Evolutionary conservation across 148 eudicot species (phyloP).

Genomic region (Rhododendron kiyosumense): DNA sequence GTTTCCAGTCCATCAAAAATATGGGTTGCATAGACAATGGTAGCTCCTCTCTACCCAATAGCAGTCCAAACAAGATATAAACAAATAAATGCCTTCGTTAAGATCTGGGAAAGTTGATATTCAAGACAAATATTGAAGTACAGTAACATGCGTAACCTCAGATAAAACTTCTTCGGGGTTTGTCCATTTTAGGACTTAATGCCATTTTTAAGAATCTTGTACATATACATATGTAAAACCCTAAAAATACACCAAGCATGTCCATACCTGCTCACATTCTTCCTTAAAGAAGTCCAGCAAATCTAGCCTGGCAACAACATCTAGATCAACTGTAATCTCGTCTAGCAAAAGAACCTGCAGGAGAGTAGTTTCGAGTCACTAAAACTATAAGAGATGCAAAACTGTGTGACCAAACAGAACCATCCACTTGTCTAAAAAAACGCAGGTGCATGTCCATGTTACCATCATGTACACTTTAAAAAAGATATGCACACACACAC

Average conservation of each 20-base stretch:
- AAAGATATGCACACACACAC: background rate
- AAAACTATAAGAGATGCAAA: background rate
- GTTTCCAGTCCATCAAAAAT: slow-evolving; percentile 95
- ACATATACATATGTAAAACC: slow-evolving; percentile 7
- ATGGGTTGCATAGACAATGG: slow-evolving; percentile 92
- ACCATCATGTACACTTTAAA: background rate
- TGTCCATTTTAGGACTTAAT: background rate
- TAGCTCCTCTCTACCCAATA: slow-evolving; percentile 75
- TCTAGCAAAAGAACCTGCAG: slow-evolving; percentile 86
- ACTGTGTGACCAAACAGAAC: background rate
- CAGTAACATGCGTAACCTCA: background rate
- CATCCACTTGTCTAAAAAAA: background rate
- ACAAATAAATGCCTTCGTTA: background rate
- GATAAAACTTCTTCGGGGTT: background rate
- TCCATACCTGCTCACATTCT: slow-evolving; percentile 86
- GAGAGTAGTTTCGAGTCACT: background rate
- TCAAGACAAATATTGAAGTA: background rate
- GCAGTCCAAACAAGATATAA: background rate
- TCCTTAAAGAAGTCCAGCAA: slow-evolving; percentile 80
- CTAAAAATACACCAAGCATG: background rate
- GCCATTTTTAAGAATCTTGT: background rate
- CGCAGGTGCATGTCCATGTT: background rate
- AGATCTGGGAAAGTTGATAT: background rate
- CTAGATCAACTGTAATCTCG: slow-evolving; percentile 93
- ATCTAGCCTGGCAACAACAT: slow-evolving; percentile 94